Conservation (phyloP, 345 rosid species). For the Syzygium aqueum region DNA sequence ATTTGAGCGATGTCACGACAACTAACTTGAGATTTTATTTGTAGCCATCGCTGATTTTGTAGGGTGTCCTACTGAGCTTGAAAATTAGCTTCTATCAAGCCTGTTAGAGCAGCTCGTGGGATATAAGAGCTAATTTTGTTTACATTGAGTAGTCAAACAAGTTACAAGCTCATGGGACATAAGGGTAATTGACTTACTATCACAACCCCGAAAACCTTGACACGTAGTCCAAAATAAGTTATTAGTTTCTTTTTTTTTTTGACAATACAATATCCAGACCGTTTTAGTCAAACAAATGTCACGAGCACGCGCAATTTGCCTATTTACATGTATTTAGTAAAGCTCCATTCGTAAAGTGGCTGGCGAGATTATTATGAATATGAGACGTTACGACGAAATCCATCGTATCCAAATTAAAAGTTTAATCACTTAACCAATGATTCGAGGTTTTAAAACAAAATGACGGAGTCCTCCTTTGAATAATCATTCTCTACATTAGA, state of each 20-base stretch:
- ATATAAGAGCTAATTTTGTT: background rate
- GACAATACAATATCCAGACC: background rate
- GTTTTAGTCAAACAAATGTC: too few species aligned
- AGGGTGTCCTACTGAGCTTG: background rate
- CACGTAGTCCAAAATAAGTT: background rate
- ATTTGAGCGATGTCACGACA: background rate
- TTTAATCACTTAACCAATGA: background rate
- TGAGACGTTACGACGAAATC: rapidly evolving
- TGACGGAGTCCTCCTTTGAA: background rate
- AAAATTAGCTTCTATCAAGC: background rate
- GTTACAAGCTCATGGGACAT: background rate
- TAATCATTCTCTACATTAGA: background rate
- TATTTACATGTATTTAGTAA: too few species aligned
- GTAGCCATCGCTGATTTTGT: background rate
- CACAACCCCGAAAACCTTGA: background rate
- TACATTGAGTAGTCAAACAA: background rate
- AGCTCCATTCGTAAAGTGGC: background rate
- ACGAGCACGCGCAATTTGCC: background rate
- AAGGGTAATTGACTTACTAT: background rate
- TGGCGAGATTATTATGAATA: too few species aligned
- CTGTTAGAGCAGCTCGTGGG: background rate
- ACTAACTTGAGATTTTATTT: background rate
- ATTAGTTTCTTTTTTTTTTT: too few species aligned
- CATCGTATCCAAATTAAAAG: background rate
- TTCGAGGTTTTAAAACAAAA: background rate